Evolutionary conservation across 2,329 filamentous ascomycete species (phyloP), one percentile per base, ranked within the genome.

Genomic region (Cordyceps farinosa): DNA sequence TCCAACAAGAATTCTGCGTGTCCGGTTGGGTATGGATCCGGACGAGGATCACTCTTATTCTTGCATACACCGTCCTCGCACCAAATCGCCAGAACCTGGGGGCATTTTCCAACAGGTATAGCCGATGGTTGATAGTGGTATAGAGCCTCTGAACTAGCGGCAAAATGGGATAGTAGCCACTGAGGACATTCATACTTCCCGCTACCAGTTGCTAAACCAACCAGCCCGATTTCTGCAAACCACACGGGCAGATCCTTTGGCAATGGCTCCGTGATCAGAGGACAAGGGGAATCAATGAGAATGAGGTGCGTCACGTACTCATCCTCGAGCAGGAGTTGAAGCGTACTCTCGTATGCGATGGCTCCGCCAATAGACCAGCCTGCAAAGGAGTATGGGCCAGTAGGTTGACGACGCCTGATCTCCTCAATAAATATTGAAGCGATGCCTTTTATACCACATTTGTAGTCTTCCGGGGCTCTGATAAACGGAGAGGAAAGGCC

Each of bases 281-380:
- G 87, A 70, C 83, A 86, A 0, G 87, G 87, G 0, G 86, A 80
- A 67, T 90, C 87, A 59, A 90, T 84, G 64, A 90, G 79, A 64
- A 90, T 79, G 11, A 90, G 78, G 61, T 84, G 78, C 15, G 83
- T 82, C 5, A 89, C 85, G 36, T 72, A 72, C 55, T 88, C 84
- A 27, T 83, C 82, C 13, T 79, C 79, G 67, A 81, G 79, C 64
- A 80, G 80, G 27, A 90, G 78, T 67, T 88, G 84, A 63, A 82
- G 82, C 42, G 85, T 82, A 15, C 86, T 85, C 69, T 89, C 86
- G 70, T 84, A 91, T 52, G 88, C 87, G 65, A 87, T 87, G 51
- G 90, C 86, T 51, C 89, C 89, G 45, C 89, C 90, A 1, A 88
- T 88, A n/a, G 85, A 90, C 89, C 89, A 92, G 34, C 90, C 90